These are phyloP conservation scores for Cyclotella choctawhatcheeana DNA, from an alignment of 108 stramenopile genomes.

Conservation along the genomic window DNA sequence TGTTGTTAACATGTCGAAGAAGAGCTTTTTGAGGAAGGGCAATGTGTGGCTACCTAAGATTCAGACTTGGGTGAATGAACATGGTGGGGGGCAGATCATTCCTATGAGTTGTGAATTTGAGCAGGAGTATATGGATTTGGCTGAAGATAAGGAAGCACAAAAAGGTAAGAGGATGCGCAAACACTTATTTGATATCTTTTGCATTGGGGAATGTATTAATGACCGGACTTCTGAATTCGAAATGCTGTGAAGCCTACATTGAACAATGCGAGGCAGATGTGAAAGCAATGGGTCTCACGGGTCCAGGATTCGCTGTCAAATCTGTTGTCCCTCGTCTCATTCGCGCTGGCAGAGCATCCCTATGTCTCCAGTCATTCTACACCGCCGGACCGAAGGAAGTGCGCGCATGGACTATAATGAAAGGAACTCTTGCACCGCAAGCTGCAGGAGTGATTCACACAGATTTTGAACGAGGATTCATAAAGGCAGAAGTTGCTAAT, in stretches of 20 bases:
- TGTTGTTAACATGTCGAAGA: conserved; percentile 94
- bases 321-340: conserved; percentile 96
- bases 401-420: conserved; percentile 98
- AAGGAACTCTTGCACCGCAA: conserved; percentile 91
- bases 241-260: conserved; percentile 62
- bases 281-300: conserved; percentile 81
- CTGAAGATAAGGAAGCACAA: conserved; percentile 73
- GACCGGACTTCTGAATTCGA: too few relatives aligned
- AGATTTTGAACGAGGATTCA: conserved; percentile 99
- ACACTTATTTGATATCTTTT: not conserved
- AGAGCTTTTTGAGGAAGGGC: conserved; percentile 95
- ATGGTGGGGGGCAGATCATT: conserved; percentile 97
- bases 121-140: conserved; percentile 83
- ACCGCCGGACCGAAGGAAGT: conserved; percentile 99
- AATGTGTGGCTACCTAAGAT: conserved; percentile 97
- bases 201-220: too few relatives aligned
- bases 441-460: conserved; percentile 99
- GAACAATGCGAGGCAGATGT: conserved; percentile 84
- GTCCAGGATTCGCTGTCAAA: conserved; percentile 87
- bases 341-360: conserved; percentile 92
- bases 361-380: conserved; percentile 95
- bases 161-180: conserved; percentile 55
- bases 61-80: conserved; percentile 91
- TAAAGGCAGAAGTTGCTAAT: conserved; percentile 97
- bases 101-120: conserved; percentile 99